Base-by-base conservation (phyloP, 2,329 filamentous ascomycete species). In the Epichloe sylvatica region DNA sequence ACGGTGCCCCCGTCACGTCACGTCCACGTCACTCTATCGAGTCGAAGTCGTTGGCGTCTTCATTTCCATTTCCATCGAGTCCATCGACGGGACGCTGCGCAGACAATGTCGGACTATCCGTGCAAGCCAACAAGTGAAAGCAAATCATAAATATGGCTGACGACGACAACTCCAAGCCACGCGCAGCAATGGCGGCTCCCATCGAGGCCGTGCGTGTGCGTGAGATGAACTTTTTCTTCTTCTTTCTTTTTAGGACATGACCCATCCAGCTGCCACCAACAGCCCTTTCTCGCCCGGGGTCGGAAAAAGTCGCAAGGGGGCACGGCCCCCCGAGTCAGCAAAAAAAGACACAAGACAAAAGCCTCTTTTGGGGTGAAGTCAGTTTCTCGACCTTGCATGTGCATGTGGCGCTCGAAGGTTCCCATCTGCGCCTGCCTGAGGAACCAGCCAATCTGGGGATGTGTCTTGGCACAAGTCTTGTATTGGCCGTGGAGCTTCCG, bases 301-400 rank as follows among this genome's bases (percentile, higher is more conserved):
- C 25, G 8, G 25, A 4, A 30, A 30, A 30, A 30, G 25, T 30
- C 25, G 11, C 7, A 30, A 11, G 7, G 8, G 25, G 25, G 1
- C 25, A 30, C 25, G 25, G 3, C 25, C 25, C 4, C 25, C 23
- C 23, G 8, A 30, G 25, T 30, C 25, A 30, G 25, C 25, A 30
- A 19, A 30, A 30, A 19, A 30, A 25, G 25, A 30, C 25, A 4
- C 25, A 4, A 30, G 25, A 9, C 25, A 30, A 30, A 30, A 30
- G 25, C 45, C 34, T 41, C 38, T 19, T 36, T 40, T 23, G 34
- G 38, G 25, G 8, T 9, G 8, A 30, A 30, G 25, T 30, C 25
- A 30, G 34, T 49, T 49, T 49, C 50, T 51, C 41, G 50, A 38
- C 25, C 50, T 51, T 41, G 21, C 34, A n/a, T 35, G 50, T 41